Evolutionary conservation across 75 land plant genomes (phyloP).

Genomic region (Sequoia sempervirens): DNA sequence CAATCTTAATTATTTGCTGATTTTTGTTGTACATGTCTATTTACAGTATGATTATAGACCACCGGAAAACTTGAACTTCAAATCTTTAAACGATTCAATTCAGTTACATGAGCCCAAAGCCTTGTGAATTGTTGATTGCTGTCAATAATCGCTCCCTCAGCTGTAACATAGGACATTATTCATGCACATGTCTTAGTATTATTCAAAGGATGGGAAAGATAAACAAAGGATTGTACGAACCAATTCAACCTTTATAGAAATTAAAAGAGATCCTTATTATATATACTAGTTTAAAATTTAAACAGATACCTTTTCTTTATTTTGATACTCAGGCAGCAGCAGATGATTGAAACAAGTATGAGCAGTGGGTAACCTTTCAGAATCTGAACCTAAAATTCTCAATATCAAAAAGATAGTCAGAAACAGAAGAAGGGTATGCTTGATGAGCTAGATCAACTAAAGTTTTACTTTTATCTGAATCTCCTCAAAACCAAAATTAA

Average conservation of each 20-base stretch:
- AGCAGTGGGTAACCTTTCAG: slow-evolving; percentile 27
- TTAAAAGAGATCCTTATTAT: neutral
- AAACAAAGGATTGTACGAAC: neutral
- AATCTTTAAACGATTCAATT: neutral
- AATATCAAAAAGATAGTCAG: neutral
- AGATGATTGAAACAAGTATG: slow-evolving; percentile 29
- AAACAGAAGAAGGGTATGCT: neutral
- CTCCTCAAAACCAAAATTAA: neutral
- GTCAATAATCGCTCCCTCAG: slow-evolving; percentile 21
- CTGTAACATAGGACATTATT: slow-evolving; percentile 15
- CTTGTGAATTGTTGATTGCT: slow-evolving; percentile 26
- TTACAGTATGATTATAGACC: neutral
- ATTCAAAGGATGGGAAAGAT: neutral
- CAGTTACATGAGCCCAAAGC: slow-evolving; percentile 25
- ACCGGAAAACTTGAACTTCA: neutral
- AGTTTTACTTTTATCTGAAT: neutral
- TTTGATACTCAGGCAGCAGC: slow-evolving; percentile 23
- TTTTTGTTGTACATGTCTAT: neutral
- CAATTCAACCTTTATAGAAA: too few species aligned
- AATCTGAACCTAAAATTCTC: slow-evolving; percentile 10
- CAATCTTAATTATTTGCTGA: neutral
- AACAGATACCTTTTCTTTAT: slow-evolving; percentile 19
- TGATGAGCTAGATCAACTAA: neutral
- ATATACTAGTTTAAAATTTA: neutral
- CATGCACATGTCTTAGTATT: neutral